Percentiles rank a stretch among this genome's conserved stretches.
Conservation (phyloP, 345 rosid genomes). For the Bruguiera gymnorhiza region DNA sequence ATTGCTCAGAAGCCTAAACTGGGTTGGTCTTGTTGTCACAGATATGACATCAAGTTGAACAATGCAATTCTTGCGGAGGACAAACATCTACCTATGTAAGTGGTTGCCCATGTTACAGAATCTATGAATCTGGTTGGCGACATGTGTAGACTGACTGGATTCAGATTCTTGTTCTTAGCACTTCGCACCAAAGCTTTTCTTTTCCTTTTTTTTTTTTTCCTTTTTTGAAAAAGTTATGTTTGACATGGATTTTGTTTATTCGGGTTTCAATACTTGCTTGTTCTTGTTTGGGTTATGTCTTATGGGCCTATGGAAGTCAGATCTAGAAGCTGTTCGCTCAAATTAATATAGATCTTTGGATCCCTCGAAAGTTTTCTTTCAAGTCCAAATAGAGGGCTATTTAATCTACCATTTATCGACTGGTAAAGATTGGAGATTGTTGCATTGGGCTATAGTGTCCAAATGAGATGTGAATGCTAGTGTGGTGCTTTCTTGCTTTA, state of each 20-base stretch:
- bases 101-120: background rate
- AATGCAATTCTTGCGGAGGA: conserved; percentile 94
- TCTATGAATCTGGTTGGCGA: background rate
- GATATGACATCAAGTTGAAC: conserved; percentile 81
- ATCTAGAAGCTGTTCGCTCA: no score
- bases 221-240: background rate
- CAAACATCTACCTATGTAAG: conserved; percentile 90
- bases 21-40: conserved; percentile 25
- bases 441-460: no score
- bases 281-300: background rate
- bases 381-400: no score
- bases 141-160: background rate
- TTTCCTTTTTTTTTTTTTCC: background rate
- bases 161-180: background rate
- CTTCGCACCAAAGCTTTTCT: background rate
- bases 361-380: no score
- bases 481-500: no score
- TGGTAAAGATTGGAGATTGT: no score
- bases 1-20: background rate
- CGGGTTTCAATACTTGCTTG: background rate
- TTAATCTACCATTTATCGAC: no score
- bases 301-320: background rate
- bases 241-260: background rate
- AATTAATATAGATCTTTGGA: no score
- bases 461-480: no score